A percentile compares a stretch with the other conserved stretches of the same genome.
phyloP scores from a whole-genome alignment of 2,329 filamentous ascomycete genomes.

The Fusarium foetens region DNA sequence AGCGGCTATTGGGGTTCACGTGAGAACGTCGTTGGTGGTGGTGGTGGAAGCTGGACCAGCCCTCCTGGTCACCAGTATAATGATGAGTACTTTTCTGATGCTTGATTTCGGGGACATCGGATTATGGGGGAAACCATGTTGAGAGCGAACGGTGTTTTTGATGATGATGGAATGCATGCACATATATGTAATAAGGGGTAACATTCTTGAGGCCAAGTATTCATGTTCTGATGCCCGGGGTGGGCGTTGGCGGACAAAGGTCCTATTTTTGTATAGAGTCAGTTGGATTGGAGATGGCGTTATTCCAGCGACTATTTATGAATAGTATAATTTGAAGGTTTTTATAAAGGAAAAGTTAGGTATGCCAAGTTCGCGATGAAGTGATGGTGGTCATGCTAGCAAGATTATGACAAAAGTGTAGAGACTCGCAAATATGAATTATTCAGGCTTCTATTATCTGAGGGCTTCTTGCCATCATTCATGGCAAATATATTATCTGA shows the following conservation, averaged over 20 bases:
- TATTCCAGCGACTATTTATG: constrained; percentile 26
- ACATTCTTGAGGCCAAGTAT: constrained; percentile 24
- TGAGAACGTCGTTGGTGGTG: constrained; percentile 60
- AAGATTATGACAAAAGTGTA: not conserved
- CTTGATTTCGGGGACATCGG: constrained; percentile 45
- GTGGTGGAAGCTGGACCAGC: constrained; percentile 56
- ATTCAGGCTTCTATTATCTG: not conserved
- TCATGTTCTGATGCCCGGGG: constrained; percentile 34
- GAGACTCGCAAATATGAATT: not conserved
- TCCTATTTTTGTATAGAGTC: constrained; percentile 39
- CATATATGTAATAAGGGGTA: constrained; percentile 42
- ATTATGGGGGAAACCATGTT: constrained; percentile 29
- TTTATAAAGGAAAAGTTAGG: not conserved
- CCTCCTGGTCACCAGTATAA: constrained; percentile 59
- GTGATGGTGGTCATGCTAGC: not conserved
- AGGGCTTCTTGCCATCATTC: no score
- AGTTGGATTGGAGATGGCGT: constrained; percentile 39
- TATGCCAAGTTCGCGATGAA: not conserved
- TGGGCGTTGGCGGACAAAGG: constrained; percentile 22
- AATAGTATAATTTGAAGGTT: constrained; percentile 37
- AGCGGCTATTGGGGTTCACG: constrained; percentile 62
- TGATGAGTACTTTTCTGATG: constrained; percentile 67
- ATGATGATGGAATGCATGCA: constrained; percentile 35
- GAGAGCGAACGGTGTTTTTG: constrained; percentile 36
- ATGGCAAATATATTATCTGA: not conserved